phyloP scores from a whole-genome alignment of 805 yeast genomes.

The Wickerhamomyces sydowiorum region DNA sequence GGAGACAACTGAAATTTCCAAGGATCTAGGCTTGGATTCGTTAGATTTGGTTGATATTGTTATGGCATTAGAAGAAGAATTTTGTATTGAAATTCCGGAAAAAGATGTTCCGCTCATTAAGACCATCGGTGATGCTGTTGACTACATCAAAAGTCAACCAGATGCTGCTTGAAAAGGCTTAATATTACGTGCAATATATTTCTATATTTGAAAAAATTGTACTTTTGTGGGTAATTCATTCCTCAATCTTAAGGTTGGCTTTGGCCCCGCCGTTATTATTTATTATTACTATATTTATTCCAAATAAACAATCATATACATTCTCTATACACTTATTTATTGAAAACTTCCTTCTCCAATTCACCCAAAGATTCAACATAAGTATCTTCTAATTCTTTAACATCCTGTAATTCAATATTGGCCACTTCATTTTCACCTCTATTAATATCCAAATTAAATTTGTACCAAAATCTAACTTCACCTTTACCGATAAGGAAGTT shows the following conservation, averaged over 20 bases:
- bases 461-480: constrained; percentile 62
- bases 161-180: constrained; percentile 10
- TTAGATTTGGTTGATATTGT: constrained; percentile 68
- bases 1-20: constrained; percentile 47
- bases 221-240: too few relatives aligned
- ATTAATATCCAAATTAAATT: constrained; percentile 45
- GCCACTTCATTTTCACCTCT: constrained; percentile 36
- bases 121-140: constrained; percentile 81
- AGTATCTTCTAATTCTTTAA: constrained; percentile 22
- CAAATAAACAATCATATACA: neutral
- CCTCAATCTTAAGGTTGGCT: too few relatives aligned
- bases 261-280: neutral
- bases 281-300: constrained; percentile 6
- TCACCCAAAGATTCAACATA: constrained; percentile 40
- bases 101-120: constrained; percentile 81
- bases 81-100: constrained; percentile 66
- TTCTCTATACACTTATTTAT: constrained; percentile 2
- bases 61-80: constrained; percentile 69
- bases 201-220: too few relatives aligned
- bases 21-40: constrained; percentile 66
- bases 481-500: constrained; percentile 72
- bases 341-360: constrained; percentile 37
- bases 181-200: too few relatives aligned
- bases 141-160: constrained; percentile 45
- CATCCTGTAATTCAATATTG: constrained; percentile 22